Evolutionary conservation across 2,329 filamentous ascomycete genomes (phyloP).

Genomic region (Colletotrichum tabaci): DNA sequence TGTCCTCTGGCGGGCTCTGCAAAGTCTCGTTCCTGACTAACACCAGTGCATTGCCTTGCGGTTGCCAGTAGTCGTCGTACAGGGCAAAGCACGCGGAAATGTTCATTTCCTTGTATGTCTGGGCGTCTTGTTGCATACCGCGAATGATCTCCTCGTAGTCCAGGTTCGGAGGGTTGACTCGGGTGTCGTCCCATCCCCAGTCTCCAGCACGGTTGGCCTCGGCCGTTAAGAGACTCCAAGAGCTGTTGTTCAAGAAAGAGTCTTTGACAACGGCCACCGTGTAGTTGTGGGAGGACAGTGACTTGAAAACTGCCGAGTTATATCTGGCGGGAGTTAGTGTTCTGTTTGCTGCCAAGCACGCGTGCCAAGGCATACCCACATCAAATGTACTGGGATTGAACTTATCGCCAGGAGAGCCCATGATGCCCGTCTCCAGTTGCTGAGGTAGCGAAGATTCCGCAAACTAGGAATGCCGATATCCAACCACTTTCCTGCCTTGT

Average conservation of each 20-base stretch:
- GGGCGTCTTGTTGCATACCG: not conserved
- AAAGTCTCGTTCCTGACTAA: slow-evolving; percentile 14
- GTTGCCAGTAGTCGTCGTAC: slow-evolving; percentile 18
- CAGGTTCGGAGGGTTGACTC: slow-evolving; percentile 13
- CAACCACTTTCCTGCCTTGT: slow-evolving; percentile 57
- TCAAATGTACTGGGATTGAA: slow-evolving; percentile 21
- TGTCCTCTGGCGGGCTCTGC: slow-evolving; percentile 7
- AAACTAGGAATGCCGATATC: slow-evolving; percentile 58
- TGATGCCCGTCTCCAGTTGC: slow-evolving; percentile 3
- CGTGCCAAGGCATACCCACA: not conserved
- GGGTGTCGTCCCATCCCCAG: slow-evolving; percentile 10
- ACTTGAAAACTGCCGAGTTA: slow-evolving; percentile 27
- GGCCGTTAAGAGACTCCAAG: slow-evolving; percentile 11
- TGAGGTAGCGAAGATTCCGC: slow-evolving; percentile 1
- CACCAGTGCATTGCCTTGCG: slow-evolving; percentile 9
- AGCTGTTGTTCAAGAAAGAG: slow-evolving; percentile 4
- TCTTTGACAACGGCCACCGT: slow-evolving; percentile 24
- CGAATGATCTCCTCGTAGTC: not conserved
- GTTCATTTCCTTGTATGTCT: not conserved
- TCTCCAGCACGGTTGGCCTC: slow-evolving; percentile 13
- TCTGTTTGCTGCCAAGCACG: too few species aligned
- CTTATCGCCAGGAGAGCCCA: slow-evolving; percentile 16
- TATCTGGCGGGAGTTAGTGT: not conserved
- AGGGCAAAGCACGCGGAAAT: slow-evolving; percentile 10
- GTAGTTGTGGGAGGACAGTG: slow-evolving; percentile 26